Evolutionary conservation across 106 monocot genomes (phyloP).

Genomic region (Vanilla planifolia): DNA sequence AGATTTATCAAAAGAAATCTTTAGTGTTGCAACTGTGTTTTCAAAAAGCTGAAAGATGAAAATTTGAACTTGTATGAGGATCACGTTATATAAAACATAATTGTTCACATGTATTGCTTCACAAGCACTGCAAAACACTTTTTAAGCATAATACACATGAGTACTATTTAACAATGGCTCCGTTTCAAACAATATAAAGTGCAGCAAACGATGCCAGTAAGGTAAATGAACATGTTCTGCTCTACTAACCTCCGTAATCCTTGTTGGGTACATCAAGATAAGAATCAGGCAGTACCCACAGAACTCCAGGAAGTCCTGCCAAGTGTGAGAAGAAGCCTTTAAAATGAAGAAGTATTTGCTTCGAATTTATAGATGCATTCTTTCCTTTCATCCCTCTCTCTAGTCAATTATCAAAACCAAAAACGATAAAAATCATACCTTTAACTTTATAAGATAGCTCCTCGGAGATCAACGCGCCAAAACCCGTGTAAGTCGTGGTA

Average conservation of each 20-base stretch:
- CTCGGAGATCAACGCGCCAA: constrained; percentile 94
- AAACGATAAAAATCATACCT: constrained; percentile 27
- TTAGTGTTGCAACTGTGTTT: too few relatives aligned
- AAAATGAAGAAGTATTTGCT: background rate
- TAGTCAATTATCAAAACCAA: background rate
- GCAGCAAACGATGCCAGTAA: too few relatives aligned
- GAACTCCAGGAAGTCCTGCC: constrained; percentile 78
- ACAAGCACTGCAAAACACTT: too few relatives aligned
- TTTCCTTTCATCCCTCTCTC: background rate
- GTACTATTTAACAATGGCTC: too few relatives aligned
- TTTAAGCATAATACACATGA: too few relatives aligned
- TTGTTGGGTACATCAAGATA: constrained; percentile 98
- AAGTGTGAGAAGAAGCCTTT: background rate
- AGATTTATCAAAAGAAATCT: too few relatives aligned
- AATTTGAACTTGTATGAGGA: too few relatives aligned
- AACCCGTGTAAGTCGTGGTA: constrained; percentile 96
- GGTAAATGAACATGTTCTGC: background rate
- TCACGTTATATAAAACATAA: too few relatives aligned
- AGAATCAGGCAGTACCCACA: constrained; percentile 97
- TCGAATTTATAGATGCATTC: too few relatives aligned
- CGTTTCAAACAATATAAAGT: too few relatives aligned
- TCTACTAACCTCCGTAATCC: constrained; percentile 87
- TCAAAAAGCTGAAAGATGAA: too few relatives aligned
- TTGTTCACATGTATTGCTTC: too few relatives aligned
- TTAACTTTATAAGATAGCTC: constrained; percentile 94